Evolutionary conservation across 768 basidiomycete species (phyloP).

Genomic region (Rhodotorula babjevae): DNA sequence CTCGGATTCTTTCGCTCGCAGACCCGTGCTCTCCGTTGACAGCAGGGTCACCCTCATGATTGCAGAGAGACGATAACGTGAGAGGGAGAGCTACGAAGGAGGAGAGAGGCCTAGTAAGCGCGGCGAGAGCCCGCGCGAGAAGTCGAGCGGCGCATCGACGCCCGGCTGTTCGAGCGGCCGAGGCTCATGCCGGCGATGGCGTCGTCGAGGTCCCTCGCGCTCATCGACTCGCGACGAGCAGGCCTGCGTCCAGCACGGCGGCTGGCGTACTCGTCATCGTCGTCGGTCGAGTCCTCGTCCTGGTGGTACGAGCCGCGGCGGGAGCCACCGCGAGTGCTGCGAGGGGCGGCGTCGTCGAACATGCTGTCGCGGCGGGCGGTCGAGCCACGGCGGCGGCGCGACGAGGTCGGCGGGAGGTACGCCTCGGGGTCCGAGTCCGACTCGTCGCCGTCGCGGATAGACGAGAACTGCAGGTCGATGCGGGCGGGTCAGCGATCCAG

Average conservation of each 20-base stretch:
- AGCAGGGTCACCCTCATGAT: background rate
- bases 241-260: background rate
- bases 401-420: background rate
- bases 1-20: too few species aligned
- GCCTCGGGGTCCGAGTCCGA: background rate
- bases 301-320: background rate
- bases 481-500: background rate
- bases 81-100: background rate
- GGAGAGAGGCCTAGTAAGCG: background rate
- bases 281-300: background rate
- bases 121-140: background rate
- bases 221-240: background rate
- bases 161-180: background rate
- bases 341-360: too few species aligned
- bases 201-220: background rate
- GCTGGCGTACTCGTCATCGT: background rate
- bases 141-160: slow-evolving; percentile 1
- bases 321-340: background rate
- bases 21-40: too few species aligned
- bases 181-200: background rate
- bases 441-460: slow-evolving; percentile 8
- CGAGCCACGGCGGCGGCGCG: background rate
- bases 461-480: slow-evolving; percentile 13
- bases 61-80: background rate
- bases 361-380: background rate